phyloP scores from a whole-genome alignment of 179 eudicot species.

The Dionaea muscipula region DNA sequence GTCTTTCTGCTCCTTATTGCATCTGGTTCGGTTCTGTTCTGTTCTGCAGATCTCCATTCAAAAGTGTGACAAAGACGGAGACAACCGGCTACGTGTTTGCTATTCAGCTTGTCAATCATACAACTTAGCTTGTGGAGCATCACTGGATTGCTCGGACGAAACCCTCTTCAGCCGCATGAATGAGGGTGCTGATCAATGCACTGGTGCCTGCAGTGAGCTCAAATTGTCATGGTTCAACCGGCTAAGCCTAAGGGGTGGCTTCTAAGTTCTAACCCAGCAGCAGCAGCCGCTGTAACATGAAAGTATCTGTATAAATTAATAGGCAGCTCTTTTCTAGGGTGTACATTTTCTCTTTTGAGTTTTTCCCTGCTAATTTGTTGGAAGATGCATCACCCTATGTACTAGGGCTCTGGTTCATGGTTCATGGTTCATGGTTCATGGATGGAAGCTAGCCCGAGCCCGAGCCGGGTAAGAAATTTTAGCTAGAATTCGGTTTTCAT shows the following conservation, averaged over 20 bases:
- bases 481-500: too few species aligned
- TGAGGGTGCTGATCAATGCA: constrained; percentile 69
- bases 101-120: constrained; percentile 90
- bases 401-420: too few species aligned
- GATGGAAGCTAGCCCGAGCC: too few species aligned
- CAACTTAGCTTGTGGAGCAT: constrained; percentile 81
- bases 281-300: constrained; percentile 13
- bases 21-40: too few species aligned
- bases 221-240: constrained; percentile 51
- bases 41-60: constrained; percentile 73
- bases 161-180: constrained; percentile 70
- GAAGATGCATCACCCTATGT: background rate
- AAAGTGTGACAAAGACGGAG: constrained; percentile 83
- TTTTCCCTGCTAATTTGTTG: background rate
- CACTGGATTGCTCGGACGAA: constrained; percentile 92
- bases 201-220: constrained; percentile 65
- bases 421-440: too few species aligned
- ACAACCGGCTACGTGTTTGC: constrained; percentile 88
- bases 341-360: constrained; percentile 18
- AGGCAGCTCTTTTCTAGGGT: constrained; percentile 23
- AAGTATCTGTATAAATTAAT: constrained; percentile 39
- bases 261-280: constrained; percentile 13
- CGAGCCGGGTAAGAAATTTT: too few species aligned
- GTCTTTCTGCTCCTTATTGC: too few species aligned
- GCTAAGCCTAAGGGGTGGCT: constrained; percentile 17